Evolutionary conservation across 2,329 filamentous ascomycete genomes (phyloP), one percentile per base, ranked within the genome.

Genomic region (Thermomyces lanuginosus): DNA sequence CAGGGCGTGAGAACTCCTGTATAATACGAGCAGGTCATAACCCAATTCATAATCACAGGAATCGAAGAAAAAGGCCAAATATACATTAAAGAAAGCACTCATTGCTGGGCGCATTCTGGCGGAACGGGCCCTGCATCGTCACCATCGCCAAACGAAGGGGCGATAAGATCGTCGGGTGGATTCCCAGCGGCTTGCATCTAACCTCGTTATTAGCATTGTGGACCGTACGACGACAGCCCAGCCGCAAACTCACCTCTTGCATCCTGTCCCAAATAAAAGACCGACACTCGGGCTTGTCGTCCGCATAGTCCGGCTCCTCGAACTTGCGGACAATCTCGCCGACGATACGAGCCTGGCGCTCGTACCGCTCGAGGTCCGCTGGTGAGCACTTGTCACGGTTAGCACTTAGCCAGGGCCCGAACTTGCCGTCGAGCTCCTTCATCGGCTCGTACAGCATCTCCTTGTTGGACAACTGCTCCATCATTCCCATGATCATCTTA

Each of bases 401-500:
- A 55, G 79, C 76, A 42, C 69, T 67, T 49, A 98, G 64, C 86
- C 89, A 98, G 2, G 58, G 72, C 0, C 84, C 86, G 46, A 89
- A 98, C 54, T 93, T 95, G 28, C 81, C 76, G 50, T 92, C 61
- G 24, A 98, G 61, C 56, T 98, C 89, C 60, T 92, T 92, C 83
- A 98, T 93, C 2, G 89, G 89, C 58, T 98, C 86, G 49, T 95
- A 95, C 26, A 98, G 58, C 36, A 98, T 93, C 41, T 95, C 89
- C 61, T 92, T 95, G 54, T 92, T 92, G 3, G 89, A 95, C 36
- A 98, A 66, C 53, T 98, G 84, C 57, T 95, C 82, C 86, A 98
- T 95, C 82, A 95, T 92, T 28, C 79, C 80, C 66, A 92, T 72
- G 33, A 98, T 69, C 72, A 95, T 82, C 58, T 92, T 86, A 31